phyloP scores from a whole-genome alignment of 306 rosid species.

The Cicer bijugum region DNA sequence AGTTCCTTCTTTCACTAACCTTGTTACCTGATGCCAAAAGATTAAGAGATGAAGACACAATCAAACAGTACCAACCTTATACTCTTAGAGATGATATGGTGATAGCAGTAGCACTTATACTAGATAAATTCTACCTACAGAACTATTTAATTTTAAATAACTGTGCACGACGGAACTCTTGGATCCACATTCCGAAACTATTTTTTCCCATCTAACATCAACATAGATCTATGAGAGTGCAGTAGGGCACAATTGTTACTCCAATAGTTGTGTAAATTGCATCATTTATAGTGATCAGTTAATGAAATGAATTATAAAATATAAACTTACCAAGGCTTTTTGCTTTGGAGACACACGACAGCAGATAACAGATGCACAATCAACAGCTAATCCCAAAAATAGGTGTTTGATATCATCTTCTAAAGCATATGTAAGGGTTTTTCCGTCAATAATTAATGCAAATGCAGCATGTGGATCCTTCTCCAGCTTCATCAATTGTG shows the following conservation, averaged over 20 bases:
- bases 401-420: constrained; percentile 84
- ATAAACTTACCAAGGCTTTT: constrained; percentile 77
- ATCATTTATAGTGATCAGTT: constrained; percentile 37
- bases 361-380: constrained; percentile 94
- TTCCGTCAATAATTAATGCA: constrained; percentile 96
- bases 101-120: not conserved
- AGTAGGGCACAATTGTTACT: constrained; percentile 30
- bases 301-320: constrained; percentile 31
- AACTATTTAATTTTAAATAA: constrained; percentile 29
- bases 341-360: constrained; percentile 98
- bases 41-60: constrained; percentile 32
- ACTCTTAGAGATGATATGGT: constrained; percentile 18
- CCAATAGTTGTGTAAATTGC: constrained; percentile 20
- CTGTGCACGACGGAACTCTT: constrained; percentile 23
- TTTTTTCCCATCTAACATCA: constrained; percentile 15
- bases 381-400: constrained; percentile 89
- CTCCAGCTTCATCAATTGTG: constrained; percentile 84
- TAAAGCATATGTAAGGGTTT: constrained; percentile 80
- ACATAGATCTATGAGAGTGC: constrained; percentile 19
- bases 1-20: constrained; percentile 95
- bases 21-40: constrained; percentile 68
- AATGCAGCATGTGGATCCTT: constrained; percentile 97
- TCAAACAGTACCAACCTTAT: constrained; percentile 15
- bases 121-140: constrained; percentile 30
- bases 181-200: constrained; percentile 18